Conservation (phyloP, 2,329 filamentous ascomycete species). For the Paracorniculantispora psalliotae region DNA sequence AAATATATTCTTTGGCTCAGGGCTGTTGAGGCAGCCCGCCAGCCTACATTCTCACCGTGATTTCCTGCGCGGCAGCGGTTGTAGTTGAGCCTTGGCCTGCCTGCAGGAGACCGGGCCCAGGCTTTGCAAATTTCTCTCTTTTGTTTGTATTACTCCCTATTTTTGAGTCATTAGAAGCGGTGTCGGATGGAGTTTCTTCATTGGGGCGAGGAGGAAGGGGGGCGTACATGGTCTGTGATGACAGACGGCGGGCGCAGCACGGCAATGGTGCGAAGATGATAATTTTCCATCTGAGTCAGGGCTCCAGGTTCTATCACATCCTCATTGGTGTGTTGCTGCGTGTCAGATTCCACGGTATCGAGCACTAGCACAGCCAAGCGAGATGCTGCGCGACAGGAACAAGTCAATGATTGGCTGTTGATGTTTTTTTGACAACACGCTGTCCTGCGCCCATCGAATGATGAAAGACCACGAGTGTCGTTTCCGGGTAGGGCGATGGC, state of each 20-base stretch:
- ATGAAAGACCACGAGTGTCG: not conserved
- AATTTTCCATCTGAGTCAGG: no score
- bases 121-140: not conserved
- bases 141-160: no score
- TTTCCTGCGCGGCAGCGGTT: no score
- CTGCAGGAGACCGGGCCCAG: no score
- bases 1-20: no score
- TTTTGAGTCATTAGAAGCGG: conserved; percentile 4
- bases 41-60: no score
- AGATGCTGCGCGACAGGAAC: not conserved
- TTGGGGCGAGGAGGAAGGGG: not conserved
- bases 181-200: conserved; percentile 5
- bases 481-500: not conserved
- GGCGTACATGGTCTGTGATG: not conserved
- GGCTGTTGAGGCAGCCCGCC: no score
- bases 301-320: no score
- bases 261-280: not conserved
- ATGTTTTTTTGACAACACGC: not conserved
- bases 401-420: not conserved
- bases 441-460: not conserved
- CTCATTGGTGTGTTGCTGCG: not conserved
- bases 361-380: not conserved
- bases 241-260: not conserved
- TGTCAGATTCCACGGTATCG: not conserved
- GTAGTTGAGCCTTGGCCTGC: no score